phyloP scores from a whole-genome alignment of 179 eudicot genomes.

The Nepenthes alata region DNA sequence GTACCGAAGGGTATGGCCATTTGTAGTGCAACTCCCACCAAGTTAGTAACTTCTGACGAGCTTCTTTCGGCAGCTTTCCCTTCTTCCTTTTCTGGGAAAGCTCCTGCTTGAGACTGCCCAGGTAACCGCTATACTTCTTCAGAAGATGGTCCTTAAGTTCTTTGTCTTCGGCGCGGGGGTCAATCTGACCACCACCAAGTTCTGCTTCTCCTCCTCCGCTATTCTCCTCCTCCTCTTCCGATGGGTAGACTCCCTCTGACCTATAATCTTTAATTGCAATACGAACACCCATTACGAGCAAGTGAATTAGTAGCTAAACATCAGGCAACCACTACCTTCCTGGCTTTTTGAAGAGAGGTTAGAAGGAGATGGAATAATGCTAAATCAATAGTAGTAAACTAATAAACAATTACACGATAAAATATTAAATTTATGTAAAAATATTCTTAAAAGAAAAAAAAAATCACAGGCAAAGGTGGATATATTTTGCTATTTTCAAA shows the following conservation, averaged over 20 bases:
- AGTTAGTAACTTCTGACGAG: constrained; percentile 58
- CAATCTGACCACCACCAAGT: constrained; percentile 34
- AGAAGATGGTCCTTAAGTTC: constrained; percentile 68
- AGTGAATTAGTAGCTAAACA: too few relatives aligned
- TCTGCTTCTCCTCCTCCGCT: constrained; percentile 74
- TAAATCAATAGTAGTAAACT: too few relatives aligned
- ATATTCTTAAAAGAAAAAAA: too few relatives aligned
- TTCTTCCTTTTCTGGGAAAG: constrained; percentile 86
- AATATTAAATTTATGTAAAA: too few relatives aligned
- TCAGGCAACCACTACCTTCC: too few relatives aligned
- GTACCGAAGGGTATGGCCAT: constrained; percentile 90
- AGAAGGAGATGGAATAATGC: too few relatives aligned
- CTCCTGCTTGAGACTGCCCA: constrained; percentile 72
- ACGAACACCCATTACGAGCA: too few relatives aligned
- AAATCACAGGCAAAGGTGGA: too few relatives aligned
- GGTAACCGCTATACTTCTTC: constrained; percentile 65
- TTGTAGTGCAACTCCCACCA: constrained; percentile 88
- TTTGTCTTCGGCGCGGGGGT: constrained; percentile 70
- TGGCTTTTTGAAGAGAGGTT: too few relatives aligned
- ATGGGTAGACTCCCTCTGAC: constrained; percentile 63
- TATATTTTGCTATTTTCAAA: too few relatives aligned
- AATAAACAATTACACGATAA: too few relatives aligned
- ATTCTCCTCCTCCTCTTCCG: constrained; percentile 74
- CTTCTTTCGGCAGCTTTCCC: constrained; percentile 76
- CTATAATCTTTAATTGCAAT: constrained; percentile 36